Percentiles rank a stretch among this genome's conserved stretches.
Evolutionary conservation across 768 basidiomycete genomes (phyloP).

Genomic region (Lactarius vividus): DNA sequence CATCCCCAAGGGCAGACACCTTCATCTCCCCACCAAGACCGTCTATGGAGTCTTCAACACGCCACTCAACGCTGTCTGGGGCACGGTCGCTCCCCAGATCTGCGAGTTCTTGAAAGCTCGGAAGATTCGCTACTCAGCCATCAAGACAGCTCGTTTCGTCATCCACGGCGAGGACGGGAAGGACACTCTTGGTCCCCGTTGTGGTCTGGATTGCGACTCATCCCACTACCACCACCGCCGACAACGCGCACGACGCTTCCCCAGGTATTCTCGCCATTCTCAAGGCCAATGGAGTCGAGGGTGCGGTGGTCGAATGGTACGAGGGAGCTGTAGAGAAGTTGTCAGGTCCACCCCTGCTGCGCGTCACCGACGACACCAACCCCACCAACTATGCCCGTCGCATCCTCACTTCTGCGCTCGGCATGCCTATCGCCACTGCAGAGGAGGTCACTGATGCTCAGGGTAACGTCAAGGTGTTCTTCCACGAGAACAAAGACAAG

Average conservation of each 20-base stretch:
- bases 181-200: constrained; percentile 28
- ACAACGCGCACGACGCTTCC: constrained; percentile 27
- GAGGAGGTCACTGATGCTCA: too few relatives aligned
- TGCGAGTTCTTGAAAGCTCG: too few relatives aligned
- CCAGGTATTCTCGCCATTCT: constrained; percentile 22
- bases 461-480: too few relatives aligned
- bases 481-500: too few relatives aligned
- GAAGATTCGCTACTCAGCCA: neutral
- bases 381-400: too few relatives aligned
- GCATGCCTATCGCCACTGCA: too few relatives aligned
- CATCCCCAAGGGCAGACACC: constrained; percentile 3
- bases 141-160: neutral
- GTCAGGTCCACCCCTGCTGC: too few relatives aligned
- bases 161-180: constrained; percentile 11
- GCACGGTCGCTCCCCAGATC: constrained; percentile 21
- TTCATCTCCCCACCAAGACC: constrained; percentile 15
- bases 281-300: too few relatives aligned
- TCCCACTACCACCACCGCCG: constrained; percentile 28
- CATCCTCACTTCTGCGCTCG: too few relatives aligned
- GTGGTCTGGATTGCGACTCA: constrained; percentile 29
- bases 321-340: neutral
- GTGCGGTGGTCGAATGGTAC: neutral
- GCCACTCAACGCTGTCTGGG: constrained; percentile 19
- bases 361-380: too few relatives aligned
- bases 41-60: constrained; percentile 21